phyloP scores from a whole-genome alignment of 352 stramenopile species.

The Phytopythium ostracodes region DNA sequence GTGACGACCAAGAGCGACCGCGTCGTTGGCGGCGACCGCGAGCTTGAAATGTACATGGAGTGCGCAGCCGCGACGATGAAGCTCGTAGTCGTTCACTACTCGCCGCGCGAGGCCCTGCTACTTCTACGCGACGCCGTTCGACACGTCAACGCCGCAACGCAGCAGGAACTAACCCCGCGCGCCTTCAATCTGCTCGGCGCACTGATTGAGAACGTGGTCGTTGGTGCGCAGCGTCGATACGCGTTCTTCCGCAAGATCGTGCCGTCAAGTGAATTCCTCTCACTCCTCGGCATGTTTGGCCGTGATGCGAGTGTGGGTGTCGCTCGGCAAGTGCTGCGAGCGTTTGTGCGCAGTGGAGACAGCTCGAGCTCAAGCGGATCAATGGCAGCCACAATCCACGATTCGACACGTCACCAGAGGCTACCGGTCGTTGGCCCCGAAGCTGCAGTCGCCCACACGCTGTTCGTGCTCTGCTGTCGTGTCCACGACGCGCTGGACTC shows the following conservation, averaged over 20 bases:
- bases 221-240: constrained; percentile 57
- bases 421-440: constrained; percentile 68
- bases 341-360: constrained; percentile 48
- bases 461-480: constrained; percentile 82
- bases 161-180: constrained; percentile 50
- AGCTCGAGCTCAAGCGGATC: constrained; percentile 6
- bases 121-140: constrained; percentile 85
- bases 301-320: constrained; percentile 74
- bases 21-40: constrained; percentile 11
- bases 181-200: constrained; percentile 67
- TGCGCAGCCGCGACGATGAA: constrained; percentile 84
- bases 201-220: constrained; percentile 77
- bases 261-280: constrained; percentile 67
- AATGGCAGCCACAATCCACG: neutral
- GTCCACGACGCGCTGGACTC: constrained; percentile 84
- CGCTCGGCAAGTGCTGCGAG: constrained; percentile 79
- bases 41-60: constrained; percentile 78
- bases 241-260: constrained; percentile 78
- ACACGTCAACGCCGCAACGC: constrained; percentile 62
- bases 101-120: constrained; percentile 74
- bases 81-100: constrained; percentile 81
- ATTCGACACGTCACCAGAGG: constrained; percentile 17
- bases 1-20: constrained; percentile 48
- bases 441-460: constrained; percentile 76
- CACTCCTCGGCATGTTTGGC: constrained; percentile 86